Evolutionary conservation across 371 early-diverging fungal species (phyloP), one percentile per base, ranked within the genome.

Genomic region (Syncephalis fuscata): DNA sequence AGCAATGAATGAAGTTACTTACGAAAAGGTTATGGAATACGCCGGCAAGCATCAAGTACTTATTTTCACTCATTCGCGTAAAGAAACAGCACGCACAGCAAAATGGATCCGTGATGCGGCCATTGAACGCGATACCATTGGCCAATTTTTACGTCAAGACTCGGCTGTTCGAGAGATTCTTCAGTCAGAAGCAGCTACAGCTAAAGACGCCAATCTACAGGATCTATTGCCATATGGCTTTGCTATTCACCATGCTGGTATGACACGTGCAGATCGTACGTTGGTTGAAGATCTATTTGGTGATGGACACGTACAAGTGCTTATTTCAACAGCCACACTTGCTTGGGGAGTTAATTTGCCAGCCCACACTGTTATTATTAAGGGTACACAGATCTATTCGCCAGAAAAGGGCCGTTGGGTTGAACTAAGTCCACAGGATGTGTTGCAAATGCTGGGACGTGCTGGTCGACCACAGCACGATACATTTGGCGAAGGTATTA

Each of bases 291-390:
- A 92, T 23, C 58, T 93, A 57, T 99, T 99, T 65, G 78, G 74
- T 19, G 87, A 82, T 44, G 87, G 88, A 1, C 85, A 88, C 49
- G 69, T 99, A 51, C 82, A 88, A 64, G 90, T 98, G 15, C 74
- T 99, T 42, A 88, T 92, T 32, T 92, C 90, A 3, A 99, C 99
- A 9, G 93, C 99, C 14, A 99, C 99, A 0, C 70, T 99, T 44
- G 99, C 99, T 25, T 99, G 99, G 99, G 99, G 99, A 68, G 99
- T 99, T 49, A 99, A 99, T 62, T 75, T 99, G 56, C 99, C 99
- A 21, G 99, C 99, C 15, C 92, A 98, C 62, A 83, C 92, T 1
- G 99, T 99, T 44, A 88, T 99, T 46, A 96, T 99, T 64, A 97
- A 95, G 68, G 99, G 99, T 10, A 99, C 99, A 5, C 91, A 91